Base-by-base conservation (phyloP, 768 basidiomycete genomes). In the Phanerochaete carnosa region DNA sequence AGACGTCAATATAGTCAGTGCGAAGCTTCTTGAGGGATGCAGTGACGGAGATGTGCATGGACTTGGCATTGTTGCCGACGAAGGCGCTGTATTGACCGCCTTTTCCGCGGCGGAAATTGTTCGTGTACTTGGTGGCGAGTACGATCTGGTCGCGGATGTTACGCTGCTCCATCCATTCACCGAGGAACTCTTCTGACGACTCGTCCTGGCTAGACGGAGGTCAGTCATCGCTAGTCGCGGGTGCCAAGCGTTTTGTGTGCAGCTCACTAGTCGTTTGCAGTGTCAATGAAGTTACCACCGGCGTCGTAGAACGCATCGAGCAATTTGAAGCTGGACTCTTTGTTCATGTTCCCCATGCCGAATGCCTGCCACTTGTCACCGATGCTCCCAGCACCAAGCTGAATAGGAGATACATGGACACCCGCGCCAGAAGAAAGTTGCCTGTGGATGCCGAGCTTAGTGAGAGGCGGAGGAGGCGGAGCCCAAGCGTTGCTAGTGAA, bases 1-100 rank as follows among this genome's bases (percentile, higher is more conserved):
- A 66, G 51, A 85, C 76, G 62, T 84, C 83, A 64, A 84, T 77
- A 64, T 80, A 88, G 26, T 78, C 73, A 0, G 84, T 86, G 49
- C 82, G 72, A 23, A 88, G 74, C 57, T 83, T 85, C 58, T 72
- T 70, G 58, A 80, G 68, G 46, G 70, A 72, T 5, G 64, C 69
- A 15, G 70, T 66, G 9, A 75, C 66, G 13, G 68, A 72, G 39
- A 72, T 15, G 29, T 55, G 59, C 51, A 76, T 53, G 2, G 61
- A 67, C 61, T 78, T 77, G 58, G 68, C 62, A 58, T 68, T 60
- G 69, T 80, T 80, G 16, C 79, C 79, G n/a, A 57, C 61, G 62
- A 73, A 79, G 73, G 81, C 77, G 68, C 75, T 52, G 45, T 69
- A 53, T 70, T 72, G 25, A 69, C 52, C 49, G 26, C 22, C 19